These are phyloP conservation scores for Magnaporthiopsis poae DNA, from an alignment of 2,329 filamentous ascomycete genomes.

Conservation along the genomic window DNA sequence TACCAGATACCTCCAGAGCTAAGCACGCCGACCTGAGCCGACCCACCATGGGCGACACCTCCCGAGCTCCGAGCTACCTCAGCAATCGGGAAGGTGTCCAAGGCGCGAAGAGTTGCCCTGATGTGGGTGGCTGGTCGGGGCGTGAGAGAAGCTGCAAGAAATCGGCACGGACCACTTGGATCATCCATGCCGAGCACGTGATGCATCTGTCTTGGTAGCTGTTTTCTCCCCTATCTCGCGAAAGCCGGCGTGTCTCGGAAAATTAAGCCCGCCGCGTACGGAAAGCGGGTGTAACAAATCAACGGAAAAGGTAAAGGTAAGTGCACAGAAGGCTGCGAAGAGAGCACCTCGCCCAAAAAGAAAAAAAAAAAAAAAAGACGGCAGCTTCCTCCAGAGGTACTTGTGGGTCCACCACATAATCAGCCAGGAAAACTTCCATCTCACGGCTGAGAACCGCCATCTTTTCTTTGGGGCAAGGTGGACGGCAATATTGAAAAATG, in stretches of 20 bases:
- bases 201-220: neutral
- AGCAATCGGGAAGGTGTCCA: neutral
- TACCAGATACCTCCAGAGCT: constrained; percentile 3
- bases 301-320: neutral
- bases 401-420: no score
- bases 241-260: neutral
- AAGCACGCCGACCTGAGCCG: neutral
- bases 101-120: neutral
- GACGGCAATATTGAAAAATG: neutral
- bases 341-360: no score
- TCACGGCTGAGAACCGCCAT: no score
- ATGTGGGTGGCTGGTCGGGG: neutral
- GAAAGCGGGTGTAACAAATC: neutral
- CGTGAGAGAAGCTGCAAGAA: neutral
- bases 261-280: neutral
- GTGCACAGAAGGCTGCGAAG: neutral
- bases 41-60: no score
- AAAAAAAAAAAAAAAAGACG: no score
- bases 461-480: no score
- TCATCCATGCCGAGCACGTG: neutral
- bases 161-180: neutral
- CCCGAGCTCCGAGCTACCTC: neutral
- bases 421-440: no score
- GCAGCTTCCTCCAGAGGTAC: no score
- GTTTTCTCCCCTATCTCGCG: neutral